Percentiles rank a stretch among this genome's conserved stretches.
Conservation (phyloP, 768 basidiomycete genomes). For the Xerocomellus amylosporus region DNA sequence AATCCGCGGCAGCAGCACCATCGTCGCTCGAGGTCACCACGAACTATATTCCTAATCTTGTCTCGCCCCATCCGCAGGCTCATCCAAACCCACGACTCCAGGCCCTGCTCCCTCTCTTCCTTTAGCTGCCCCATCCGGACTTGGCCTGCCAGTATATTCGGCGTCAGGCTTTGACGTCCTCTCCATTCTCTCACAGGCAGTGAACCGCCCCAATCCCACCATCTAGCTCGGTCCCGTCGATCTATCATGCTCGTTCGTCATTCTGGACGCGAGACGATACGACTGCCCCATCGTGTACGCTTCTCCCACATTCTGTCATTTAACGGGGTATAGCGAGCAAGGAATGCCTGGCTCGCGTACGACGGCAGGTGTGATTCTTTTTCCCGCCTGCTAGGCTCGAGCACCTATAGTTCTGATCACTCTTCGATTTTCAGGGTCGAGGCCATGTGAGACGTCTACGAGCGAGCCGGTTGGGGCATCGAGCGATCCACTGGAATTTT, state of each 20-base stretch:
- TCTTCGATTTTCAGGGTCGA: constrained; percentile 8
- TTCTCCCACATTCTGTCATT: constrained; percentile 73
- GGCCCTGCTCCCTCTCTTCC: not conserved
- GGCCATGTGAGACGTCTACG: not conserved
- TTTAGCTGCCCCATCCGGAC: constrained; percentile 30
- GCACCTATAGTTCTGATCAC: not conserved
- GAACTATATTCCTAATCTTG: constrained; percentile 2
- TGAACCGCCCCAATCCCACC: constrained; percentile 65
- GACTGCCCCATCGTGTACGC: constrained; percentile 92
- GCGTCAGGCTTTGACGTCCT: constrained; percentile 89
- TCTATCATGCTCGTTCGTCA: constrained; percentile 86
- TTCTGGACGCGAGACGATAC: constrained; percentile 76
- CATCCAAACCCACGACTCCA: constrained; percentile 3
- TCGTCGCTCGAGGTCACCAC: constrained; percentile 1
- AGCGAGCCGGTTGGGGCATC: not conserved
- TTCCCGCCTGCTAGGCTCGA: not conserved
- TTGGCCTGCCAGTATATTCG: constrained; percentile 71
- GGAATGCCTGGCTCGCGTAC: constrained; percentile 39
- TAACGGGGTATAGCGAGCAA: constrained; percentile 70
- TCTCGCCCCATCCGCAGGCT: not conserved
- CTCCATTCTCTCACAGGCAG: constrained; percentile 75
- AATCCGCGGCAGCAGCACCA: not conserved
- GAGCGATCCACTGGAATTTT: constrained; percentile 41
- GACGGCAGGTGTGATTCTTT: constrained; percentile 9
- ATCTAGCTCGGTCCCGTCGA: constrained; percentile 89